Percentiles rank a stretch among this genome's conserved stretches.
These are phyloP conservation scores for Neurospora cerealis DNA, from an alignment of 495 filamentous ascomycete species.

Conservation along the genomic window DNA sequence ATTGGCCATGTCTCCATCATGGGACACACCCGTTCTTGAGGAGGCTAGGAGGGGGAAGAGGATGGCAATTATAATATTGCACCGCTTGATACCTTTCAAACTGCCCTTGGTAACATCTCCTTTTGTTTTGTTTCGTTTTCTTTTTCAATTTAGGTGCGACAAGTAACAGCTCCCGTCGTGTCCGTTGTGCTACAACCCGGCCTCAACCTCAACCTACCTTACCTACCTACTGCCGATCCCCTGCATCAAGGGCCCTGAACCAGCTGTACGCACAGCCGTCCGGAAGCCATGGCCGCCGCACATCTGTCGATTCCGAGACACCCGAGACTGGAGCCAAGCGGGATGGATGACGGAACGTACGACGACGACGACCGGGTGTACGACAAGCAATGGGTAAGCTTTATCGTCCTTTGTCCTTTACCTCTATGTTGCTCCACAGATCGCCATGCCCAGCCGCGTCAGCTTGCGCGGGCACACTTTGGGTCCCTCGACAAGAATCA, in stretches of 20 bases:
- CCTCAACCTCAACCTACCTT: neutral
- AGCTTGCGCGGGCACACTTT: neutral
- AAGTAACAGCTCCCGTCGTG: neutral
- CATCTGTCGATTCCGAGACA: neutral
- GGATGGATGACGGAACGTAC: neutral
- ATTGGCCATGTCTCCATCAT: neutral
- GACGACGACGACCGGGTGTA: slow-evolving; percentile 5
- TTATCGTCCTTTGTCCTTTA: neutral
- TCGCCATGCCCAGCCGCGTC: neutral
- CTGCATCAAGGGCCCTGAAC: neutral
- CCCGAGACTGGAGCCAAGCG: neutral
- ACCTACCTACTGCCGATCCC: neutral
- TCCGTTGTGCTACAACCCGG: neutral
- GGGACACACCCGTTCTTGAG: neutral
- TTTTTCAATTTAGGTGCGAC: neutral
- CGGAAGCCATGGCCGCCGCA: neutral
- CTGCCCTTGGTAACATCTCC: neutral
- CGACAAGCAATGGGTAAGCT: slow-evolving; percentile 22
- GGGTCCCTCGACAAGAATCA: neutral
- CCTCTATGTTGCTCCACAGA: neutral
- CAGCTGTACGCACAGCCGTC: neutral
- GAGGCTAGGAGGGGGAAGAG: neutral
- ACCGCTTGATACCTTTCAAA: neutral
- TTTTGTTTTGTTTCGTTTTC: neutral
- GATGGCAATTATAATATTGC: neutral